Conservation (phyloP, 208 protist genomes). For the Acanthamoeba royreba region DNA sequence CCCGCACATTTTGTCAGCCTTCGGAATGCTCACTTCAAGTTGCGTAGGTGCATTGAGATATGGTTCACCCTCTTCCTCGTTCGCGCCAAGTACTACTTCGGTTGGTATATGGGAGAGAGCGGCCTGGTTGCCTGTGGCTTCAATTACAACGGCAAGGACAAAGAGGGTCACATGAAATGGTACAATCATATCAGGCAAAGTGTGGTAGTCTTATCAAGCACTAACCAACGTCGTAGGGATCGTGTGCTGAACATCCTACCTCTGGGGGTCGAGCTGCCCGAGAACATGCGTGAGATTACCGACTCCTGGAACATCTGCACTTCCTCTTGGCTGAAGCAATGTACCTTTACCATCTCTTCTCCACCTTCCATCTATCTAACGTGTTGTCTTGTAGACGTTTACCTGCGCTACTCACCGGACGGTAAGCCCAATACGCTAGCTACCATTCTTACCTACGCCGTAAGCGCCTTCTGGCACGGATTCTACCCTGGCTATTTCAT, state of each 20-base stretch:
- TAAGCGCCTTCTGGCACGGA: slow-evolving; percentile 69
- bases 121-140: slow-evolving; percentile 51
- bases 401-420: background rate
- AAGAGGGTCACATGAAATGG: slow-evolving; percentile 40
- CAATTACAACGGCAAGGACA: slow-evolving; percentile 64
- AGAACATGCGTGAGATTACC: slow-evolving; percentile 57
- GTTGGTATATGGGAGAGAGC: slow-evolving; percentile 56
- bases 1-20: background rate
- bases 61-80: background rate
- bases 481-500: slow-evolving; percentile 74
- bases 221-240: background rate
- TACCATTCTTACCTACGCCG: slow-evolving; percentile 52
- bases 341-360: background rate
- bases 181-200: background rate
- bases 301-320: slow-evolving; percentile 68
- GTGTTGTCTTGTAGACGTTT: slow-evolving; percentile 1
- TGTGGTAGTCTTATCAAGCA: background rate
- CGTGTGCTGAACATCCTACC: slow-evolving; percentile 49
- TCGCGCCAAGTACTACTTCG: slow-evolving; percentile 71
- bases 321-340: slow-evolving; percentile 62
- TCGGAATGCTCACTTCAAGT: background rate
- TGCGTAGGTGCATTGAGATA: background rate
- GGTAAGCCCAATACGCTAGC: slow-evolving; percentile 48
- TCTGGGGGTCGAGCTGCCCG: slow-evolving; percentile 52
- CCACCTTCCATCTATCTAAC: background rate